These are phyloP conservation scores for Colletotrichum lindemuthianum DNA, from an alignment of 2,329 filamentous ascomycete genomes.

Conservation along the genomic window DNA sequence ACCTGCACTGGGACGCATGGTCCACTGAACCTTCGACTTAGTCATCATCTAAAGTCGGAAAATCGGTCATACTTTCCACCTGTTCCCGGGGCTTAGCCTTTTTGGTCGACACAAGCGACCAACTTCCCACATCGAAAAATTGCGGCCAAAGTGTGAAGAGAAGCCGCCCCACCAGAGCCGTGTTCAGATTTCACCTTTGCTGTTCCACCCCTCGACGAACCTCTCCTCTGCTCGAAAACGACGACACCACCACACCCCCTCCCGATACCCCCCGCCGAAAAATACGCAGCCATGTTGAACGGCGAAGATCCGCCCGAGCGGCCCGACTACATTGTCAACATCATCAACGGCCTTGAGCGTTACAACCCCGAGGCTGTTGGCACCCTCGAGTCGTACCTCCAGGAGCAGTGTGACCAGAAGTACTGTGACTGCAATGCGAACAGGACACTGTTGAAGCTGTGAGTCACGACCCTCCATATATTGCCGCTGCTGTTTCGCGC, in stretches of 20 bases:
- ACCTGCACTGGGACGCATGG: constrained; percentile 8
- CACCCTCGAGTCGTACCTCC: constrained; percentile 93
- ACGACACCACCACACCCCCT: constrained; percentile 39
- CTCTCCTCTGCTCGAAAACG: constrained; percentile 37
- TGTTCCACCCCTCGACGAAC: constrained; percentile 48
- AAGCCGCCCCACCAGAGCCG: constrained; percentile 32
- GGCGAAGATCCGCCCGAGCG: constrained; percentile 90
- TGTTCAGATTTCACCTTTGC: constrained; percentile 48
- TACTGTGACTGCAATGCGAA: constrained; percentile 97
- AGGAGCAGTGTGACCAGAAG: constrained; percentile 93
- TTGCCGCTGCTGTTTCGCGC: neutral
- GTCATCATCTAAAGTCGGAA: constrained; percentile 28
- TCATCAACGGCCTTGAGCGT: constrained; percentile 96
- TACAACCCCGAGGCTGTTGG: constrained; percentile 98
- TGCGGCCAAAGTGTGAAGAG: neutral
- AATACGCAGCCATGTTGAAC: constrained; percentile 62
- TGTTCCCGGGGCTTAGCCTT: constrained; percentile 44
- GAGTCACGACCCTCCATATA: constrained; percentile 57
- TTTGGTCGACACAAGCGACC: constrained; percentile 50
- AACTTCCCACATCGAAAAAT: constrained; percentile 46
- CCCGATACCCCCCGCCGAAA: constrained; percentile 32
- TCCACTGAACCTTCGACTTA: neutral
- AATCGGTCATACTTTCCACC: constrained; percentile 38
- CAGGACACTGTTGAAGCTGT: constrained; percentile 96
- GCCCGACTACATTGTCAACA: constrained; percentile 89